A percentile compares a stretch with the other conserved stretches of the same genome.
phyloP scores from a whole-genome alignment of 306 rosid genomes.

The Leucaena leucocephala region DNA sequence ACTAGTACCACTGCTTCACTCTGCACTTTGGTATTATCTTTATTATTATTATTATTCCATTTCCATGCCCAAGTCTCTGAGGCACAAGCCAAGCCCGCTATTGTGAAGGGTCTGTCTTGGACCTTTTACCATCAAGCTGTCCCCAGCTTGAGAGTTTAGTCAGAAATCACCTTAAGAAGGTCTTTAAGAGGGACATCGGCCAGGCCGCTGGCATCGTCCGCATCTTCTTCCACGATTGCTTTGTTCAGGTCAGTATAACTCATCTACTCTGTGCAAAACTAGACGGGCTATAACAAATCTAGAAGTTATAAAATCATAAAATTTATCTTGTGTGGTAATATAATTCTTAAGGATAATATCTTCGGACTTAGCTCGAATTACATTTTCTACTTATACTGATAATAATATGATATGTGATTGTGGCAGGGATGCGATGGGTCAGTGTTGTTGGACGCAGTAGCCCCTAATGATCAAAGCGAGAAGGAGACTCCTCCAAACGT shows the following conservation, averaged over 20 bases:
- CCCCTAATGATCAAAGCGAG: slow-evolving; percentile 40
- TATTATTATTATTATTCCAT: slow-evolving; percentile 6
- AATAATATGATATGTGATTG: not conserved
- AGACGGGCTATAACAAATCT: no score
- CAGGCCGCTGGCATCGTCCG: slow-evolving; percentile 65
- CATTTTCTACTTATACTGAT: no score
- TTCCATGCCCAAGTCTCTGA: slow-evolving; percentile 21
- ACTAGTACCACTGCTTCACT: not conserved
- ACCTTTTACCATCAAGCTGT: slow-evolving; percentile 42
- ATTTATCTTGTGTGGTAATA: no score
- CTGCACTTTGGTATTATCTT: slow-evolving; percentile 26
- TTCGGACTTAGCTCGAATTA: no score
- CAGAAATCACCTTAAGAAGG: slow-evolving; percentile 45
- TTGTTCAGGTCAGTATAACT: slow-evolving; percentile 47
- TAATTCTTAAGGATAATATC: no score
- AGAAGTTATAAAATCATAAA: no score
- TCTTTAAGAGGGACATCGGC: slow-evolving; percentile 44
- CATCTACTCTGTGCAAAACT: not conserved
- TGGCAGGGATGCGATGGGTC: slow-evolving; percentile 68
- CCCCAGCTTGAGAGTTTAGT: slow-evolving; percentile 47
- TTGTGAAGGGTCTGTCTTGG: slow-evolving; percentile 44
- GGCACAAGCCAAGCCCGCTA: slow-evolving; percentile 39
- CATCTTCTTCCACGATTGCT: slow-evolving; percentile 65
- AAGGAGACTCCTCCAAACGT: slow-evolving; percentile 46
- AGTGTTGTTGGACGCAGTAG: slow-evolving; percentile 49